These are phyloP conservation scores for Ascosphaera aggregata DNA, from an alignment of 2,329 filamentous ascomycete species.

Conservation along the genomic window DNA sequence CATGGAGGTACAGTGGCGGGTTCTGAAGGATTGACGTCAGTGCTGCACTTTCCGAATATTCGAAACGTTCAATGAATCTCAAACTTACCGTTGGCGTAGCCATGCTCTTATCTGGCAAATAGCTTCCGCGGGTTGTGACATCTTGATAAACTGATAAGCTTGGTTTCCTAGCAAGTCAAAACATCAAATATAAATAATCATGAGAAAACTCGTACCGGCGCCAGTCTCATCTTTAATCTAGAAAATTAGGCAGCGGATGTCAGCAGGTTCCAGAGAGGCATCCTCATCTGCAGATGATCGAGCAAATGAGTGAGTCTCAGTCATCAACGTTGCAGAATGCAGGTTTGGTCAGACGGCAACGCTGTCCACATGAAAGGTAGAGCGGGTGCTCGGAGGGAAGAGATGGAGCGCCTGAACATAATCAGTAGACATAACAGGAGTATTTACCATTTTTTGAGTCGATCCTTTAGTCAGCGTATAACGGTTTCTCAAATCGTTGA, in stretches of 20 bases:
- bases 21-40: too few relatives aligned
- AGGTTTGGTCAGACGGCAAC: constrained; percentile 9
- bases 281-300: constrained; percentile 3
- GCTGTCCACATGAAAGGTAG: background rate
- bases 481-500: constrained; percentile 91
- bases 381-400: constrained; percentile 7
- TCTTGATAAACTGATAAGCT: constrained; percentile 53
- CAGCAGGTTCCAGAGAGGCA: constrained; percentile 77
- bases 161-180: constrained; percentile 22
- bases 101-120: constrained; percentile 96
- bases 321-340: constrained; percentile 27
- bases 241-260: constrained; percentile 60
- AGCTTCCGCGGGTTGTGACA: constrained; percentile 93
- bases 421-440: constrained; percentile 48
- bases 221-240: constrained; percentile 99
- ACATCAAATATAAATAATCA: constrained; percentile 21
- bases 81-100: constrained; percentile 65
- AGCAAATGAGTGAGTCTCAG: constrained; percentile 36
- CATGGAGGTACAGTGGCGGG: constrained; percentile 80
- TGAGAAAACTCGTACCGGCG: constrained; percentile 67
- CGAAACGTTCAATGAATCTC: too few relatives aligned
- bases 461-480: constrained; percentile 94
- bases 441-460: constrained; percentile 99
- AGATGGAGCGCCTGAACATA: constrained; percentile 22
- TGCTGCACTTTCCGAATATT: too few relatives aligned